Conservation (phyloP, 345 rosid species). For the Linum lewisii region DNA sequence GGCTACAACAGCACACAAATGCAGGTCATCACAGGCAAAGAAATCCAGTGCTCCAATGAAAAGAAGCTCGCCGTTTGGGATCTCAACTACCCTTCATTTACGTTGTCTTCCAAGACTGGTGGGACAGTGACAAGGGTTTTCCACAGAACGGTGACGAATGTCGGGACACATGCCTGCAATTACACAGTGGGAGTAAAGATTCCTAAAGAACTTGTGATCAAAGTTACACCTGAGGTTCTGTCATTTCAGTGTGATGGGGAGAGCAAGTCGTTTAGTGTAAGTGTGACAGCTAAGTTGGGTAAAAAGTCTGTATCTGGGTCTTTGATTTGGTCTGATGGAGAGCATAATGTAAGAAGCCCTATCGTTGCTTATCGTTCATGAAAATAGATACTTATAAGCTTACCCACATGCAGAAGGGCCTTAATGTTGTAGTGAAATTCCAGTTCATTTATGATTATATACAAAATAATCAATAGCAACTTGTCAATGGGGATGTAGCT, state of each 20-base stretch:
- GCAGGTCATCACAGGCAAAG: slow-evolving; percentile 23
- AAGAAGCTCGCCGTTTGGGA: slow-evolving; percentile 15
- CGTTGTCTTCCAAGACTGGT: slow-evolving; percentile 14
- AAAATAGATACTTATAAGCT: neutral
- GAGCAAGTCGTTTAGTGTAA: slow-evolving; percentile 36
- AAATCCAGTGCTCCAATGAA: slow-evolving; percentile 20
- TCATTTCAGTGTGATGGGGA: slow-evolving; percentile 24
- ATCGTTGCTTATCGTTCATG: neutral
- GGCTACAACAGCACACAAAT: slow-evolving; percentile 18
- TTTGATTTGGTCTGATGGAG: neutral
- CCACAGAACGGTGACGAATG: slow-evolving; percentile 50
- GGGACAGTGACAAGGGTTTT: slow-evolving; percentile 22
- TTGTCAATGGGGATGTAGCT: slow-evolving; percentile 86
- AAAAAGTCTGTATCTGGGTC: neutral
- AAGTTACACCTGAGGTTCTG: slow-evolving; percentile 33
- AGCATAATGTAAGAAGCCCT: neutral
- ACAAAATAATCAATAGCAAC: no score
- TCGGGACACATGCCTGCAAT: slow-evolving; percentile 29
- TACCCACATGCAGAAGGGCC: no score
- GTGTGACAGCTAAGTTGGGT: slow-evolving; percentile 13
- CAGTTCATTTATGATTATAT: no score
- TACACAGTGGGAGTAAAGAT: slow-evolving; percentile 26
- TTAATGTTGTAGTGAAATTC: no score
- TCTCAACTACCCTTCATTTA: slow-evolving; percentile 48
- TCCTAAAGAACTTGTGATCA: slow-evolving; percentile 12